Evolutionary conservation across 805 yeast species (phyloP).

Genomic region (Metschnikowia kofuensis): DNA sequence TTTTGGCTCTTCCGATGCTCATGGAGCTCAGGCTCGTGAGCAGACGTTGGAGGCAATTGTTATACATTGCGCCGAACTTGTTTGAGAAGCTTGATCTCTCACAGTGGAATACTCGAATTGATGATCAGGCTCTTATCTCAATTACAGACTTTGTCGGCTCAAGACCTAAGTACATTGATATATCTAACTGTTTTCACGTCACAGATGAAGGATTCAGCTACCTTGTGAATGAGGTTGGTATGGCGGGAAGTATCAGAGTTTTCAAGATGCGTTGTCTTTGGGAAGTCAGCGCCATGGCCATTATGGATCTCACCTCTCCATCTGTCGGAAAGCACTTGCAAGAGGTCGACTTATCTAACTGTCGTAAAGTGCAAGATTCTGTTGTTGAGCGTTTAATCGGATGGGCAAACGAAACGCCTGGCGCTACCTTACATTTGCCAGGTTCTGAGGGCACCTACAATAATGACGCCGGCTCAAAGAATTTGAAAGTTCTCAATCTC

Average conservation of each 20-base stretch:
- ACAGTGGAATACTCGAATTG: conserved; percentile 59
- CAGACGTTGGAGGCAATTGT: conserved; percentile 64
- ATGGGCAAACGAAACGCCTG: conserved; percentile 25
- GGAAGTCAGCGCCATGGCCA: conserved; percentile 79
- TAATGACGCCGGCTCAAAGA: conserved; percentile 54
- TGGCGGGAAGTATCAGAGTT: conserved; percentile 53
- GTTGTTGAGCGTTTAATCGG: conserved; percentile 71
- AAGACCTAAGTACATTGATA: conserved; percentile 57
- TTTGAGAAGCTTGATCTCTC: conserved; percentile 53
- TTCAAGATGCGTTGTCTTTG: conserved; percentile 67
- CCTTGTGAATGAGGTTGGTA: conserved; percentile 68
- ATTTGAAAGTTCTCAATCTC: conserved; percentile 50
- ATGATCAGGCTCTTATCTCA: conserved; percentile 53
- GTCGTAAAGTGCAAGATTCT: conserved; percentile 69
- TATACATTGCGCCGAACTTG: conserved; percentile 54
- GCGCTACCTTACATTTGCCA: conserved; percentile 7
- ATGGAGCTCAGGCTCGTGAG: conserved; percentile 60
- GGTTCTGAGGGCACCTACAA: conserved; percentile 13
- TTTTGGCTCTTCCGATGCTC: conserved; percentile 53
- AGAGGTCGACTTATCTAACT: conserved; percentile 66
- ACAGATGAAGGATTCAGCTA: conserved; percentile 74
- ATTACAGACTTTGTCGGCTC: conserved; percentile 72
- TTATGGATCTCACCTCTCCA: conserved; percentile 71
- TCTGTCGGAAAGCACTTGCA: conserved; percentile 58
- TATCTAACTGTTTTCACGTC: conserved; percentile 73